Conservation (phyloP, 163 green algal genomes). For the Chlorella variabilis region DNA sequence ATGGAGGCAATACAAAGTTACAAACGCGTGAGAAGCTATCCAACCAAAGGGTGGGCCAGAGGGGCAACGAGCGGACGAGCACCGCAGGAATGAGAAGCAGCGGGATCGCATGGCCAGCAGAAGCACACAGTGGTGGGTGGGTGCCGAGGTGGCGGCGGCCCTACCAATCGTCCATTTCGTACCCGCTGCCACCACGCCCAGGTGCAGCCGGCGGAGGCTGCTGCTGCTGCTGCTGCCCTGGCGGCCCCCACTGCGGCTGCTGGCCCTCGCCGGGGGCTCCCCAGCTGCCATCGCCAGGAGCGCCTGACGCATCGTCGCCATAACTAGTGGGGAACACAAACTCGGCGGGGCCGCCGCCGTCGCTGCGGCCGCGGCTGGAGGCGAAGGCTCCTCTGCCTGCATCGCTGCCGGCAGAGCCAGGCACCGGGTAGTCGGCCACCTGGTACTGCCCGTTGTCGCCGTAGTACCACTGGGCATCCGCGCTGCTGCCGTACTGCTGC, state of each 20-base stretch:
- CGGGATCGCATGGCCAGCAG: too few species aligned
- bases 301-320: background rate
- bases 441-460: constrained; percentile 7
- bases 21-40: too few species aligned
- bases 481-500: background rate
- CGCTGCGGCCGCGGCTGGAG: background rate
- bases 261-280: background rate
- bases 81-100: too few species aligned
- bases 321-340: constrained; percentile 18
- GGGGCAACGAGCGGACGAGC: too few species aligned
- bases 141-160: too few species aligned
- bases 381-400: background rate
- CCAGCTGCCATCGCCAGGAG: background rate
- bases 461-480: background rate
- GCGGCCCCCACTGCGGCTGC: background rate
- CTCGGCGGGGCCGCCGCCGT: background rate
- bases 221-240: background rate
- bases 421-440: background rate
- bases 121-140: too few species aligned
- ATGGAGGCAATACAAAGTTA: too few species aligned
- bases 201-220: background rate
- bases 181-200: background rate
- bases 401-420: background rate
- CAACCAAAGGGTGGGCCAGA: too few species aligned
- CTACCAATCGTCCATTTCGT: constrained; percentile 6